phyloP scores from a whole-genome alignment of 768 basidiomycete genomes.

The Termitomyces sp. region DNA sequence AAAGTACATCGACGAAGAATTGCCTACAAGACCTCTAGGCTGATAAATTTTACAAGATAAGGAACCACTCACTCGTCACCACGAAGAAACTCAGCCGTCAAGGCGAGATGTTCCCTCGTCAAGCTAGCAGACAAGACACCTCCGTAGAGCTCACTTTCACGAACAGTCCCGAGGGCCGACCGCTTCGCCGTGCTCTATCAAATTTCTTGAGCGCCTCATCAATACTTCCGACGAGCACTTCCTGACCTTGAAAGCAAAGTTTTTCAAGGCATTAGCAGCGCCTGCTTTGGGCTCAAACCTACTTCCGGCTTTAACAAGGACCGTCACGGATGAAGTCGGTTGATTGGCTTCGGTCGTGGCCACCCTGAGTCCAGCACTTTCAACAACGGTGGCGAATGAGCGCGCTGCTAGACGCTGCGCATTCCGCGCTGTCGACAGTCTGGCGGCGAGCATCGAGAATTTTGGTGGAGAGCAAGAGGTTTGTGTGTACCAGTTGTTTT shows the following conservation, averaged over 20 bases:
- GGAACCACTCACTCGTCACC: slow-evolving; percentile 83
- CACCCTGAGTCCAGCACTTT: slow-evolving; percentile 78
- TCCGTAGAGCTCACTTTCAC: slow-evolving; percentile 91
- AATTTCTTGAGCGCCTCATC: background rate
- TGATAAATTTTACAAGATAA: background rate
- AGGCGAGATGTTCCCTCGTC: slow-evolving; percentile 83
- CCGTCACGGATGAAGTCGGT: slow-evolving; percentile 80
- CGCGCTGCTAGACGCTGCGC: slow-evolving; percentile 57
- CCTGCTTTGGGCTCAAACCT: slow-evolving; percentile 87
- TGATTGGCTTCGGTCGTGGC: slow-evolving; percentile 79
- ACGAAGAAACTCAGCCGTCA: slow-evolving; percentile 92
- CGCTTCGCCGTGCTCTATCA: slow-evolving; percentile 76
- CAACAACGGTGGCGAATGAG: slow-evolving; percentile 79
- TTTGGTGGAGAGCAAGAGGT: slow-evolving; percentile 25
- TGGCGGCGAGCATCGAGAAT: slow-evolving; percentile 53
- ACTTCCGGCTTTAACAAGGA: slow-evolving; percentile 90
- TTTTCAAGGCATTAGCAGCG: slow-evolving; percentile 91
- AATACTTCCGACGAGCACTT: background rate
- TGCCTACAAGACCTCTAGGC: slow-evolving; percentile 37
- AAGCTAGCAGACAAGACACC: slow-evolving; percentile 84
- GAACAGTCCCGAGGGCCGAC: slow-evolving; percentile 84
- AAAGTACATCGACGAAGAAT: slow-evolving; percentile 87
- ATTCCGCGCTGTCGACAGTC: slow-evolving; percentile 52
- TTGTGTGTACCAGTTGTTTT: slow-evolving; percentile 15
- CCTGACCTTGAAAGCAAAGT: slow-evolving; percentile 96